Percentiles rank a stretch among this genome's conserved stretches.
Conservation (phyloP, 371 early-diverging fungal genomes). For the Mortierella sp. region DNA sequence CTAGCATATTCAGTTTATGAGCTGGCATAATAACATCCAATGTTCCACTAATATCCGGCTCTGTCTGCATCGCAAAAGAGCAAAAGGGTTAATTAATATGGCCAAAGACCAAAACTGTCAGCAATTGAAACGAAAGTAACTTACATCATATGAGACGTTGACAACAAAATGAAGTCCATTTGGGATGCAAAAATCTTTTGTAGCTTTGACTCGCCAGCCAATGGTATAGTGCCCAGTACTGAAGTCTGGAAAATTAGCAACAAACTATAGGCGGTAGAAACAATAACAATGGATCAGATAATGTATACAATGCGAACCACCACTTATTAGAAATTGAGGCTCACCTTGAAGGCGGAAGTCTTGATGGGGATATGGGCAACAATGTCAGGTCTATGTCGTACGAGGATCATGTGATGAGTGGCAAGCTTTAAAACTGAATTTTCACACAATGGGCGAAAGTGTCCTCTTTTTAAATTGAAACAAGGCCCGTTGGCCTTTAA, state of each 20-base stretch:
- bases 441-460: constrained; percentile 26
- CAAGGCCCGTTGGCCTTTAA: not conserved
- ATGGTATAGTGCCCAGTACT: constrained; percentile 33
- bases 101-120: not conserved
- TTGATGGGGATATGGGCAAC: constrained; percentile 27
- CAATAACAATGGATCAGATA: not conserved
- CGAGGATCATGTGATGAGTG: not conserved
- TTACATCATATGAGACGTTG: constrained; percentile 46
- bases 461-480: constrained; percentile 9
- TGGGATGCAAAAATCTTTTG: constrained; percentile 32
- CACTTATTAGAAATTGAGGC: not conserved
- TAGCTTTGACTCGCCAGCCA: constrained; percentile 41
- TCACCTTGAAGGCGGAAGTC: constrained; percentile 43
- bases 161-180: constrained; percentile 47
- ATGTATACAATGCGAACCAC: not conserved
- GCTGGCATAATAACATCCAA: constrained; percentile 47
- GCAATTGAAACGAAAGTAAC: not conserved
- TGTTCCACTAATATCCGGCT: constrained; percentile 48
- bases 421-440: not conserved
- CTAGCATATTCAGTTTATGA: constrained; percentile 23
- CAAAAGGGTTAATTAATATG: not conserved
- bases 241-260: constrained; percentile 28
- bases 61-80: constrained; percentile 13
- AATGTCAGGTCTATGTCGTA: constrained; percentile 17
- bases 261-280: constrained; percentile 9